Evolutionary conservation across 441 rosid species (phyloP).

Genomic region (Metrosideros polymorpha): DNA sequence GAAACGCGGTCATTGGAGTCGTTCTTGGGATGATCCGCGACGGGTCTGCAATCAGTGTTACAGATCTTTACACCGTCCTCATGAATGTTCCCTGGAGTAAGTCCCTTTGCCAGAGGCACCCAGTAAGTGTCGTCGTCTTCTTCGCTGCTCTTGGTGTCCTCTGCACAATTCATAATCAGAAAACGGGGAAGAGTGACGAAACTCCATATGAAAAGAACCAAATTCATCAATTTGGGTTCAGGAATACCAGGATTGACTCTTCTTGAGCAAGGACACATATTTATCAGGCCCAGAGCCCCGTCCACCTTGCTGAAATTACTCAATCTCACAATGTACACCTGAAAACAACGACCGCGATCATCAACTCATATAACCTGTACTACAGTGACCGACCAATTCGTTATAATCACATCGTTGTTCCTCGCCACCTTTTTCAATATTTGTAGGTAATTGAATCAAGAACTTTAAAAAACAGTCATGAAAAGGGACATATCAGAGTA

Average conservation of each 20-base stretch:
- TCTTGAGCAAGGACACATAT: constrained; percentile 13
- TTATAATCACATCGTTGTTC: not conserved
- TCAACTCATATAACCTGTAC: not conserved
- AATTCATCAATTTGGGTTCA: not conserved
- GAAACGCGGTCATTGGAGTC: constrained; percentile 5
- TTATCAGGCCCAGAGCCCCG: constrained; percentile 33
- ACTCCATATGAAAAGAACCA: not conserved
- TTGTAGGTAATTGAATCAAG: no score
- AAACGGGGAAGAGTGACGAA: not conserved
- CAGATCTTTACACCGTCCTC: not conserved
- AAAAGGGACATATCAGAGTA: not conserved
- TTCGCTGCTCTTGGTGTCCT: not conserved
- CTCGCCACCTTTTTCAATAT: not conserved
- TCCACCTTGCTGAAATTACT: constrained; percentile 24
- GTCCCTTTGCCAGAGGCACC: constrained; percentile 1
- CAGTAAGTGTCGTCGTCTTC: constrained; percentile 2
- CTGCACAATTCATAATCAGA: not conserved
- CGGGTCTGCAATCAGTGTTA: not conserved
- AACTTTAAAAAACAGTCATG: not conserved
- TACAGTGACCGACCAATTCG: not conserved
- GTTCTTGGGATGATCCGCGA: constrained; percentile 1
- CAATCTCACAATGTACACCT: constrained; percentile 43
- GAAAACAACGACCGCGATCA: not conserved
- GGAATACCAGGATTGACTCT: constrained; percentile 8
- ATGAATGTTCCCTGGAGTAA: not conserved